These are phyloP conservation scores for Millerago galiae DNA, from an alignment of 805 yeast species.

Conservation along the genomic window DNA sequence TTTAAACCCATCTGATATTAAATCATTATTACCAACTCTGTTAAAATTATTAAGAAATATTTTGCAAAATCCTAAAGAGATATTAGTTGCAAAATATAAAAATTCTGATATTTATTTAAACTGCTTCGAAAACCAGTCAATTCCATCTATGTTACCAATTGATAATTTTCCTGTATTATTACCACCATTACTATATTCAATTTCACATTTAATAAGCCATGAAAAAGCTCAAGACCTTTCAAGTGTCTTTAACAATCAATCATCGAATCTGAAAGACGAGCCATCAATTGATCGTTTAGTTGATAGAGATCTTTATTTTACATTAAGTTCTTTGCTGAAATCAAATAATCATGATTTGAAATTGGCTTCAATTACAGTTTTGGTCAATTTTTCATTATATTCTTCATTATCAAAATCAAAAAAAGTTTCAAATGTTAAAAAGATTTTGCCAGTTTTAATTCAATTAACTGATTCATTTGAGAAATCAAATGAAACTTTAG, in stretches of 20 bases:
- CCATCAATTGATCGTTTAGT: slow-evolving; percentile 14
- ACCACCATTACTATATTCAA: slow-evolving; percentile 17
- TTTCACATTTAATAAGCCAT: slow-evolving; percentile 15
- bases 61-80: slow-evolving; percentile 4
- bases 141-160: slow-evolving; percentile 18
- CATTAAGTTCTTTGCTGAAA: slow-evolving; percentile 18
- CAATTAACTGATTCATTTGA: slow-evolving; percentile 18
- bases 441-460: slow-evolving; percentile 19
- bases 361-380: slow-evolving; percentile 14
- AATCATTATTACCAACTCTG: slow-evolving; percentile 9
- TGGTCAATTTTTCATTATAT: slow-evolving; percentile 17
- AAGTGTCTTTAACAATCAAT: too few relatives aligned
- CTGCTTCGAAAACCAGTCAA: slow-evolving; percentile 11
- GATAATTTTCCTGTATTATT: slow-evolving; percentile 11
- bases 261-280: neutral
- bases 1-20: slow-evolving; percentile 13
- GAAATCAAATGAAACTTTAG: slow-evolving; percentile 5
- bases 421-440: slow-evolving; percentile 11
- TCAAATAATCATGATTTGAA: slow-evolving; percentile 18
- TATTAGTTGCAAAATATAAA: slow-evolving; percentile 2
- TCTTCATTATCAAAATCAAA: slow-evolving; percentile 10
- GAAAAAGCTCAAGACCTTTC: too few relatives aligned
- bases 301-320: slow-evolving; percentile 13
- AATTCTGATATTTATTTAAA: slow-evolving; percentile 5
- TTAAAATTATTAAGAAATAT: slow-evolving; percentile 8